Conservation (phyloP, 78 protist species). For the Pigoraptor vietnamica region DNA sequence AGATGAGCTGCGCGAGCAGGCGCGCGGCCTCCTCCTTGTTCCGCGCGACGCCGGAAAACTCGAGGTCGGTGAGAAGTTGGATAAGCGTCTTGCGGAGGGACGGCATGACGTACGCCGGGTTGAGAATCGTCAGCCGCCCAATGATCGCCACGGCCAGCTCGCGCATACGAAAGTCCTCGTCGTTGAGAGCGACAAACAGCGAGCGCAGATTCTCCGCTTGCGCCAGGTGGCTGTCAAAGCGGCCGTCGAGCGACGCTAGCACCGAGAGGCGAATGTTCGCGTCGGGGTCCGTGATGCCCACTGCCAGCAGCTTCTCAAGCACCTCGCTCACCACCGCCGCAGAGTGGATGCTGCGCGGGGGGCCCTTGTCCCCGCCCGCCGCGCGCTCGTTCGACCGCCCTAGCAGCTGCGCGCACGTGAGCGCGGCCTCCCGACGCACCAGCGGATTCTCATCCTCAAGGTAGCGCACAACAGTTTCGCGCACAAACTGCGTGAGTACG, state of each 20-base stretch:
- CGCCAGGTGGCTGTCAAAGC: constrained; percentile 71
- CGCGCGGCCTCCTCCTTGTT: constrained; percentile 40
- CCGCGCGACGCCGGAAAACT: constrained; percentile 15
- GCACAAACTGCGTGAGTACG: constrained; percentile 48
- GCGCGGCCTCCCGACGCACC: constrained; percentile 56
- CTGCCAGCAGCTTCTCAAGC: constrained; percentile 52
- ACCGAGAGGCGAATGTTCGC: constrained; percentile 66
- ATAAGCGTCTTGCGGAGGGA: constrained; percentile 82
- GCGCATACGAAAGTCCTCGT: constrained; percentile 70
- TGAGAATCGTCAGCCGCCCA: constrained; percentile 82
- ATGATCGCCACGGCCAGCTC: constrained; percentile 66
- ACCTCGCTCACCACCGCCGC: constrained; percentile 57
- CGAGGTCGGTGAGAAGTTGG: constrained; percentile 84
- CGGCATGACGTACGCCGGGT: constrained; percentile 94
- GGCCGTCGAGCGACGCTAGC: constrained; percentile 33
- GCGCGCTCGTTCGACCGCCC: constrained; percentile 13
- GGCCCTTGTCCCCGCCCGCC: neutral
- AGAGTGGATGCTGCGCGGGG: constrained; percentile 2
- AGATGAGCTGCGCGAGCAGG: constrained; percentile 69
- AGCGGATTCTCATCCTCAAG: constrained; percentile 52
- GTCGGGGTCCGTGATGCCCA: constrained; percentile 77
- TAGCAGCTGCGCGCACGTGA: constrained; percentile 45
- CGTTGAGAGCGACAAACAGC: constrained; percentile 69
- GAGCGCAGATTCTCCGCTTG: constrained; percentile 69
- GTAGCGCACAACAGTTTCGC: constrained; percentile 52